Conservation (phyloP, 192 early-diverging fungal genomes). For the Entomortierella lignicola region DNA sequence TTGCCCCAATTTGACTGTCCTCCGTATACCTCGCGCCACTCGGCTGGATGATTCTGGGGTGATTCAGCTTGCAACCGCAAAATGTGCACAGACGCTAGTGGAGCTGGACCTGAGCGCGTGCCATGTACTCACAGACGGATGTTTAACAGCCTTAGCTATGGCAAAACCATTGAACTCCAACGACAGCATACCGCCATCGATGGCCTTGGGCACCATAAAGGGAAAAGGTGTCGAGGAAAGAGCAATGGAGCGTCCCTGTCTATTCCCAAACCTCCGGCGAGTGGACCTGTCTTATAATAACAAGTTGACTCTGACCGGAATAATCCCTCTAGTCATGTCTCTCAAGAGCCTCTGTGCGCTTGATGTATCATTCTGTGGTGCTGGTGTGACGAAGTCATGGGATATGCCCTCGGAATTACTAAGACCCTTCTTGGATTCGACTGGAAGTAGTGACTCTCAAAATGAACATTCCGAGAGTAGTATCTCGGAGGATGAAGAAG, state of each 20-base stretch:
- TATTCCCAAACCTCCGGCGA: conserved; percentile 37
- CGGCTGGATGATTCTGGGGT: conserved; percentile 29
- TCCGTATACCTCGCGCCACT: conserved; percentile 40
- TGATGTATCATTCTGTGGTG: conserved; percentile 46
- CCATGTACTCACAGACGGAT: conserved; percentile 22
- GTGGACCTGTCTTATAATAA: conserved; percentile 48
- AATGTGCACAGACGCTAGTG: conserved; percentile 19
- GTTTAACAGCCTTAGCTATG: conserved; percentile 22
- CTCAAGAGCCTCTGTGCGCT: conserved; percentile 40
- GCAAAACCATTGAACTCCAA: background rate
- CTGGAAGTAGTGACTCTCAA: background rate
- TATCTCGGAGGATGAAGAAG: conserved; percentile 11
- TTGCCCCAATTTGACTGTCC: conserved; percentile 25
- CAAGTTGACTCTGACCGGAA: conserved; percentile 36
- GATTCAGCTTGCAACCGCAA: conserved; percentile 15
- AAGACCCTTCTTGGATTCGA: conserved; percentile 7
- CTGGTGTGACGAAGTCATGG: conserved; percentile 40
- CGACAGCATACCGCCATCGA: background rate
- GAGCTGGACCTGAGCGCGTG: conserved; percentile 45
- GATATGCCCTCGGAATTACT: conserved; percentile 13
- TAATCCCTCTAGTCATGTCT: conserved; percentile 44
- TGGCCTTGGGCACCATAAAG: background rate
- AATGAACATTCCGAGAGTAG: background rate
- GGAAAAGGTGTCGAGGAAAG: conserved; percentile 15
- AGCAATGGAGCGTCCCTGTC: background rate